Evolutionary conservation across 2,329 filamentous ascomycete genomes (phyloP), one percentile per base, ranked within the genome.

Genomic region (Orbilia quercus): DNA sequence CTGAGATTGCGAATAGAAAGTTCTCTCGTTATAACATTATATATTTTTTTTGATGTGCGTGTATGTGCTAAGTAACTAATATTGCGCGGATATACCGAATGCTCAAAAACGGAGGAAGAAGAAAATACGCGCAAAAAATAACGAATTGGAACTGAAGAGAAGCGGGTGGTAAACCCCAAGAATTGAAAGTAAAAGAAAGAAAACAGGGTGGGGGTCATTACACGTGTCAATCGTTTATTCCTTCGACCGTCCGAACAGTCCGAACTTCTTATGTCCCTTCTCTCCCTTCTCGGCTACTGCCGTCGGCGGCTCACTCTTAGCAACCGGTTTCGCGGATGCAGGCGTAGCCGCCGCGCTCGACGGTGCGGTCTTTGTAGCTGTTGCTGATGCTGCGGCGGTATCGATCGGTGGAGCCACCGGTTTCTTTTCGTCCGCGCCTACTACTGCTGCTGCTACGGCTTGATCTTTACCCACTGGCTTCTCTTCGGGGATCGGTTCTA

Each of bases 231-330:
- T n/a, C n/a, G n/a, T 40, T 40, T 14, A 20, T 23, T 54, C 51
- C 23, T 38, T 40, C 25, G 54, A 28, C 20, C 65, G 54, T 23
- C 65, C 66, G 31, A 71, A 71, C 31, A 72, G 40, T 23, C 67
- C 67, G 50, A 72, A 65, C 53, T 72, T 72, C 59, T 72, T 72
- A 40, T 72, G 59, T 36, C 22, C 28, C 7, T 74, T 66, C 25
- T 58, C 54, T 5, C 60, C 59, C 23, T 66, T 66, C 36, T 66
- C 69, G 12, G 69, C 20, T 12, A 36, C 40, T 16, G 59, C 67
- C 1, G 67, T 58, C 14, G 58, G 18, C 7, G 67, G 59, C 18
- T 70, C 65, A 14, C 59, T 62, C 47, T 66, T 65, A 9, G 53
- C 14, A 1, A 16, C 54, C 16, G 47, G 45, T 34, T 58, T 58